These are phyloP conservation scores for Saturnispora besseyi DNA, from an alignment of 805 yeast genomes.

Conservation along the genomic window DNA sequence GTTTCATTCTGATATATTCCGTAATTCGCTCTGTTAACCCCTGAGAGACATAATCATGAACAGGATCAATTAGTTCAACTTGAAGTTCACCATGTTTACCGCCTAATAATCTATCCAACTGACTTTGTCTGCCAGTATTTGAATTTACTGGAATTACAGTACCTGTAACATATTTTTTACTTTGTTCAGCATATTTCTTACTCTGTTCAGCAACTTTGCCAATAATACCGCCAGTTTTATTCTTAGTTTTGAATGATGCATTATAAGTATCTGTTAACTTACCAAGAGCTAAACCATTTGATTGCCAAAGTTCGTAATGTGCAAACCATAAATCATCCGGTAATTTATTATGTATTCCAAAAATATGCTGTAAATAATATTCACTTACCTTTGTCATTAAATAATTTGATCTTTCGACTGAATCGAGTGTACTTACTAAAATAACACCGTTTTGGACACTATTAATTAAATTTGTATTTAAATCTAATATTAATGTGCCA, in stretches of 20 bases:
- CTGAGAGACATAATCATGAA: conserved; percentile 41
- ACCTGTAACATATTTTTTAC: conserved; percentile 14
- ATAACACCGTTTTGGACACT: conserved; percentile 46
- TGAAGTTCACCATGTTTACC: conserved; percentile 37
- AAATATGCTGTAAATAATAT: conserved; percentile 38
- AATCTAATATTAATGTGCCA: conserved; percentile 39
- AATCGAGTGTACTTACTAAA: conserved; percentile 41
- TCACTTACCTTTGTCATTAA: conserved; percentile 39
- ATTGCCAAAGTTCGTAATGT: conserved; percentile 41
- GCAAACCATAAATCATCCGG: conserved; percentile 24
- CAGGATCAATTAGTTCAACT: conserved; percentile 41
- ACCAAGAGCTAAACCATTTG: conserved; percentile 34
- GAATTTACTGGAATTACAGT: conserved; percentile 9
- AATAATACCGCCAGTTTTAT: conserved; percentile 36
- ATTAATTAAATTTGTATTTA: conserved; percentile 26
- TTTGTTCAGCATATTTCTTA: conserved; percentile 23
- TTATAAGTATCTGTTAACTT: conserved; percentile 32
- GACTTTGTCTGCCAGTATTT: conserved; percentile 20
- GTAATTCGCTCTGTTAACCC: conserved; percentile 33
- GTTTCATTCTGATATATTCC: conserved; percentile 34
- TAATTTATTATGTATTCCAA: conserved; percentile 30
- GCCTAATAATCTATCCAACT: conserved; percentile 39
- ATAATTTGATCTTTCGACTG: conserved; percentile 40
- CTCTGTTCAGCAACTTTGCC: conserved; percentile 35
- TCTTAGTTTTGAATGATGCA: conserved; percentile 31